Evolutionary conservation across 495 filamentous ascomycete species (phyloP).

Genomic region (Lasiosphaeris hirsuta): DNA sequence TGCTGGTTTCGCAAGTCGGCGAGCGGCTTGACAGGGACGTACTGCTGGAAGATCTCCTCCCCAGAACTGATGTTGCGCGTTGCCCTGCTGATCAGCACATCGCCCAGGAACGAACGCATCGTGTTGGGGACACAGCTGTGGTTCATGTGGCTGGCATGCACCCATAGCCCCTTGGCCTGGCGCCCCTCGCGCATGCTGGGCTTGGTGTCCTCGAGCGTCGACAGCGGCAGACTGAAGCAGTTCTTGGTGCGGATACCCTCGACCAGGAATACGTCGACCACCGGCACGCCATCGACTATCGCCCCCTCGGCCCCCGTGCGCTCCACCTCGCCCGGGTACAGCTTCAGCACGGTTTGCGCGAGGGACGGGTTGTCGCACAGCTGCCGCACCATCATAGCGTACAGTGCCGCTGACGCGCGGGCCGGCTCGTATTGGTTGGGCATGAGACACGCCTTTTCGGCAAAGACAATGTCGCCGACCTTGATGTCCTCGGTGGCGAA

Average conservation of each 20-base stretch:
- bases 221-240: conserved; percentile 45
- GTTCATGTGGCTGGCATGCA: conserved; percentile 51
- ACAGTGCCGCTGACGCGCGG: conserved; percentile 39
- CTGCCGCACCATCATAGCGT: conserved; percentile 42
- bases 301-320: conserved; percentile 29
- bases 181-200: conserved; percentile 19
- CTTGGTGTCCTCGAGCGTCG: conserved; percentile 36
- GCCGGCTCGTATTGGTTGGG: conserved; percentile 32
- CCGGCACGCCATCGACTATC: conserved; percentile 42
- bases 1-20: conserved; percentile 14
- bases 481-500: conserved; percentile 47
- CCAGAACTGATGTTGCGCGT: conserved; percentile 38
- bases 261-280: conserved; percentile 52
- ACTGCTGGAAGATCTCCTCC: conserved; percentile 50
- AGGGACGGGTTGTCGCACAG: conserved; percentile 51
- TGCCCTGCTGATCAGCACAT: conserved; percentile 54
- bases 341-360: conserved; percentile 32
- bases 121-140: conserved; percentile 54
- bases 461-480: conserved; percentile 50
- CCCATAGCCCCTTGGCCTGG: conserved; percentile 51
- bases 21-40: conserved; percentile 28
- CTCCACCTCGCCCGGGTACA: conserved; percentile 41
- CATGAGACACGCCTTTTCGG: conserved; percentile 51
- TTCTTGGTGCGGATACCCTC: conserved; percentile 47
- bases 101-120: conserved; percentile 54